Percentiles rank a stretch among this genome's conserved stretches.
These are phyloP conservation scores for Diaporthe sp. DNA, from an alignment of 2,329 filamentous ascomycete genomes.

Conservation along the genomic window DNA sequence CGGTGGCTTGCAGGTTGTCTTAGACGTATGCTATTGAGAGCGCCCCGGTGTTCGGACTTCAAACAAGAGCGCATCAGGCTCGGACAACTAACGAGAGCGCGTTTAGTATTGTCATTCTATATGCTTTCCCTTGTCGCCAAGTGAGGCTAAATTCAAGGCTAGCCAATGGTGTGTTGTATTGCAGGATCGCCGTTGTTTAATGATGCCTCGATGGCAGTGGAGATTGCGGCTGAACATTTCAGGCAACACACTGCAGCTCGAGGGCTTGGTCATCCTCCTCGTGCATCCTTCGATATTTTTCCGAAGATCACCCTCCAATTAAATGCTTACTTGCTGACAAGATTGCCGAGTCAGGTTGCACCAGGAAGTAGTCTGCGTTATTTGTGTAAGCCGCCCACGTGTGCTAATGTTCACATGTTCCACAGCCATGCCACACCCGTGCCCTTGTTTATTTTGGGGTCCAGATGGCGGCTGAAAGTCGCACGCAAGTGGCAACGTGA, in stretches of 20 bases:
- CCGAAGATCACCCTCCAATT: not conserved
- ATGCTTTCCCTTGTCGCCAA: not conserved
- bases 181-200: slow-evolving; percentile 2
- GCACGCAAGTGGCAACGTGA: not conserved
- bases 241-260: slow-evolving; percentile 4
- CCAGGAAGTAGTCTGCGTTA: not conserved
- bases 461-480: not conserved
- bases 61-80: not conserved
- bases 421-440: not conserved
- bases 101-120: not conserved
- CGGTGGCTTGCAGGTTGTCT: not conserved
- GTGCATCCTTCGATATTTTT: not conserved
- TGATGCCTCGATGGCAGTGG: slow-evolving; percentile 9
- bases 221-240: slow-evolving; percentile 17
- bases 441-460: not conserved
- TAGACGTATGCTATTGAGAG: not conserved
- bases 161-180: slow-evolving; percentile 2
- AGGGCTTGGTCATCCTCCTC: not conserved
- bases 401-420: not conserved
- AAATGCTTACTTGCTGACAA: not conserved
- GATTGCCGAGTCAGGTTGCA: not conserved
- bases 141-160: not conserved
- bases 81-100: not conserved
- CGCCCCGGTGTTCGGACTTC: not conserved
- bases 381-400: not conserved